phyloP scores from a whole-genome alignment of 331 rosid species.

The Prunus yedoensis region DNA sequence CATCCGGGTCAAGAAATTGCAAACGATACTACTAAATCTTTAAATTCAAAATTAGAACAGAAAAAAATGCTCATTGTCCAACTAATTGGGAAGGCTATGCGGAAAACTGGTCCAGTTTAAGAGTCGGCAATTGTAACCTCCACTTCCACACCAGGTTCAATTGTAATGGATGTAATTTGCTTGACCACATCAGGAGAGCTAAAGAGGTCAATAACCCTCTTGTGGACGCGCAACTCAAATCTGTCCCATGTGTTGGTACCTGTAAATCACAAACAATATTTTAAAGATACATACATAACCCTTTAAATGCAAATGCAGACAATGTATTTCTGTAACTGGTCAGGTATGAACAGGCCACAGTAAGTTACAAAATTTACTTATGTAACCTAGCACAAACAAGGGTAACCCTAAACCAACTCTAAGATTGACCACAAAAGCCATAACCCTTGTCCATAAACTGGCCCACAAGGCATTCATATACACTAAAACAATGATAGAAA shows the following conservation, averaged over 20 bases:
- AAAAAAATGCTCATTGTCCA: background rate
- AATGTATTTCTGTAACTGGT: too few species aligned
- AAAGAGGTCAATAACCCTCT: conserved; percentile 83
- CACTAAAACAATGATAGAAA: too few species aligned
- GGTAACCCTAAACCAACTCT: background rate
- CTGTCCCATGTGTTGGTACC: conserved; percentile 94
- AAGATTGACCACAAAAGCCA: too few species aligned
- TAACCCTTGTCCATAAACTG: too few species aligned
- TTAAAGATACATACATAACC: background rate
- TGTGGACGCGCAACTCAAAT: conserved; percentile 88
- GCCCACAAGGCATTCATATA: too few species aligned
- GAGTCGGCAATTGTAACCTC: conserved; percentile 94
- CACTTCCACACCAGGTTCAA: conserved; percentile 92
- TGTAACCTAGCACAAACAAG: background rate
- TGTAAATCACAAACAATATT: conserved; percentile 12
- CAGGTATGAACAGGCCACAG: too few species aligned
- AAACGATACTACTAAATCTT: conserved; percentile 13
- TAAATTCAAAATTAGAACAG: background rate
- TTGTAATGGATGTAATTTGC: conserved; percentile 90
- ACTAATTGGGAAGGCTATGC: conserved; percentile 5
- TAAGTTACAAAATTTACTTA: background rate
- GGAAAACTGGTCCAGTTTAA: conserved; percentile 15
- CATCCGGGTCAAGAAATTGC: background rate
- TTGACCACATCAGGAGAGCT: conserved; percentile 92
- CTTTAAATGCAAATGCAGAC: background rate